A percentile compares a stretch with the other conserved stretches of the same genome.
phyloP scores from a whole-genome alignment of 208 protist species.

The Angomonas deanei region DNA sequence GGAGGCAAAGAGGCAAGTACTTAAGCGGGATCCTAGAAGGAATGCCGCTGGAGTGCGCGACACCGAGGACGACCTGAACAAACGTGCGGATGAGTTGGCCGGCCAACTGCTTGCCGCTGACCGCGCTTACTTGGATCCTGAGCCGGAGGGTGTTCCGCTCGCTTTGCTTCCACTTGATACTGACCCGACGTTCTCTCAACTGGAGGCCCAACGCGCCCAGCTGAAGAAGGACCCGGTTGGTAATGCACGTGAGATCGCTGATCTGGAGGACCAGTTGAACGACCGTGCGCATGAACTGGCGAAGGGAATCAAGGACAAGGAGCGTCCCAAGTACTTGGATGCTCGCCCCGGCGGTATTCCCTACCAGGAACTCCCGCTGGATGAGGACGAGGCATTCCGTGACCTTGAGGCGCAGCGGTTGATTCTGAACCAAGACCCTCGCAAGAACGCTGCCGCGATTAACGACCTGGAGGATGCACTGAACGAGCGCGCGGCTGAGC shows the following conservation, averaged over 20 bases:
- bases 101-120: conserved; percentile 26
- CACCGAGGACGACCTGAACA: conserved; percentile 34
- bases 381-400: conserved; percentile 41
- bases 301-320: conserved; percentile 18
- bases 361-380: conserved; percentile 34
- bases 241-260: conserved; percentile 17
- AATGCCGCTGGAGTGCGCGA: conserved; percentile 21
- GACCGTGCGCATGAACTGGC: conserved; percentile 28
- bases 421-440: conserved; percentile 11
- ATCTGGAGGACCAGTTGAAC: conserved; percentile 32
- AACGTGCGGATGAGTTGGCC: conserved; percentile 51
- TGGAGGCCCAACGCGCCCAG: conserved; percentile 58
- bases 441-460: conserved; percentile 10
- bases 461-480: conserved; percentile 38
- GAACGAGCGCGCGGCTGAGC: conserved; percentile 54
- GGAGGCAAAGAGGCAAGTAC: conserved; percentile 52
- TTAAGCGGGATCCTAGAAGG: conserved; percentile 3
- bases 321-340: conserved; percentile 33
- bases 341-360: conserved; percentile 34
- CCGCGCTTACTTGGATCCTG: conserved; percentile 31
- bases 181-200: conserved; percentile 42
- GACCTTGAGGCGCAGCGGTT: conserved; percentile 30
- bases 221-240: conserved; percentile 42
- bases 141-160: conserved; percentile 35
- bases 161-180: conserved; percentile 56